phyloP scores from a whole-genome alignment of 768 basidiomycete genomes.

The Suillus subluteus region DNA sequence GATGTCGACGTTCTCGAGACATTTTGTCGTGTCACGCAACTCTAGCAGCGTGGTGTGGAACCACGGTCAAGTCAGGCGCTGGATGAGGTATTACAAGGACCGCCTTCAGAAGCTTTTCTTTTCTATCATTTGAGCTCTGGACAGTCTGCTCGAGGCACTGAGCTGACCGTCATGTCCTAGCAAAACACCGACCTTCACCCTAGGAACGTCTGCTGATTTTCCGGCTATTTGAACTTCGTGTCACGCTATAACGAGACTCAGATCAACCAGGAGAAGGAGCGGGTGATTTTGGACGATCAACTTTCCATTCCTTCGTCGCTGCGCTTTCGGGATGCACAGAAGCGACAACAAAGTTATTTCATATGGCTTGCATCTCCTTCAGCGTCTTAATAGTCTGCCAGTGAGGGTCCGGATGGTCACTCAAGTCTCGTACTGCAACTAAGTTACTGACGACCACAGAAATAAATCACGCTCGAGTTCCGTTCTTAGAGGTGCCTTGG shows the following conservation, averaged over 20 bases:
- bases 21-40: background rate
- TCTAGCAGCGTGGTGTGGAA: background rate
- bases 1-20: background rate
- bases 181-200: background rate
- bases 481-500: too few relatives aligned
- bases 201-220: background rate
- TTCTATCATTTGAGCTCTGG: background rate
- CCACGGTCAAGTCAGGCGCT: background rate
- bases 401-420: too few relatives aligned
- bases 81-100: background rate
- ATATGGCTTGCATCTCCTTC: too few relatives aligned
- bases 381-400: too few relatives aligned
- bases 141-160: background rate
- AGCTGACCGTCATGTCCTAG: background rate
- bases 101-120: background rate
- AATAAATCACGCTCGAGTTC: too few relatives aligned
- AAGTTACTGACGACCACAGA: too few relatives aligned
- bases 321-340: too few relatives aligned
- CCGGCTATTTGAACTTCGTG: background rate
- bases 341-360: too few relatives aligned
- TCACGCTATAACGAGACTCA: background rate
- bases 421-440: too few relatives aligned
- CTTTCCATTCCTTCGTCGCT: too few relatives aligned
- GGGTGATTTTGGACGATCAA: background rate
- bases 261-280: background rate